Conservation (phyloP, 345 rosid species). For the Sonneratia caseolaris region DNA sequence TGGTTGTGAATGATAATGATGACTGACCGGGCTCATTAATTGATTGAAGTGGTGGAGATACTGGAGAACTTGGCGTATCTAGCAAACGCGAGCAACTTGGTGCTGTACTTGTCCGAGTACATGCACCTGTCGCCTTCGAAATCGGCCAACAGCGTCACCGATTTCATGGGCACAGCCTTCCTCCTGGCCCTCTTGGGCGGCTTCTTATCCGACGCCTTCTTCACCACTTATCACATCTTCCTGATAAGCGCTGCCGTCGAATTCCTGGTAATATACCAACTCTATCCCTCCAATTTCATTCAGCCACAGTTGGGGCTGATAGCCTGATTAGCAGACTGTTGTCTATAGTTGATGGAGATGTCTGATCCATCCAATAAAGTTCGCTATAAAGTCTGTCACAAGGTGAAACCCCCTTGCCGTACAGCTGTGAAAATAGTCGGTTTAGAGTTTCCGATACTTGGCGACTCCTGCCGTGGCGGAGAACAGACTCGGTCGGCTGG, state of each 20-base stretch:
- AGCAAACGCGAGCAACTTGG: slow-evolving; percentile 77
- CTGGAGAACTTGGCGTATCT: slow-evolving; percentile 84
- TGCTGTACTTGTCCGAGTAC: slow-evolving; percentile 53
- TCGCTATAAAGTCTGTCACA: not conserved
- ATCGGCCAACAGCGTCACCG: slow-evolving; percentile 72
- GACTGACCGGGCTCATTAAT: not conserved
- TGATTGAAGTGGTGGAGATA: slow-evolving; percentile 54
- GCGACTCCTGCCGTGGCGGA: too few species aligned
- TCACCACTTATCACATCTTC: slow-evolving; percentile 18
- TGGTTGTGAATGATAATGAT: not conserved
- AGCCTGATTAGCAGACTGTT: too few species aligned
- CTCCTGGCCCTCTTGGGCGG: slow-evolving; percentile 82
- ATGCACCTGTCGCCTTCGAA: slow-evolving; percentile 71
- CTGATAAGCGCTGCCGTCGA: slow-evolving; percentile 20
- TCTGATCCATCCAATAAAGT: too few species aligned
- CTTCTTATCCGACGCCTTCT: slow-evolving; percentile 68
- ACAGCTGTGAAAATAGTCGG: too few species aligned
- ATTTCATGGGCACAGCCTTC: slow-evolving; percentile 80
- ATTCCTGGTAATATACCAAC: slow-evolving; percentile 13
- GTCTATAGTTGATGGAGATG: too few species aligned
- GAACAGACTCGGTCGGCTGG: not conserved
- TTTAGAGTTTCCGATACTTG: too few species aligned
- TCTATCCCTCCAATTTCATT: not conserved
- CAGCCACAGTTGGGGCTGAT: too few species aligned
- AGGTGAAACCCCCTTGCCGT: not conserved